Evolutionary conservation across 2,329 filamentous ascomycete species (phyloP), one percentile per base, ranked within the genome.

Genomic region (Sporothrix protearum): DNA sequence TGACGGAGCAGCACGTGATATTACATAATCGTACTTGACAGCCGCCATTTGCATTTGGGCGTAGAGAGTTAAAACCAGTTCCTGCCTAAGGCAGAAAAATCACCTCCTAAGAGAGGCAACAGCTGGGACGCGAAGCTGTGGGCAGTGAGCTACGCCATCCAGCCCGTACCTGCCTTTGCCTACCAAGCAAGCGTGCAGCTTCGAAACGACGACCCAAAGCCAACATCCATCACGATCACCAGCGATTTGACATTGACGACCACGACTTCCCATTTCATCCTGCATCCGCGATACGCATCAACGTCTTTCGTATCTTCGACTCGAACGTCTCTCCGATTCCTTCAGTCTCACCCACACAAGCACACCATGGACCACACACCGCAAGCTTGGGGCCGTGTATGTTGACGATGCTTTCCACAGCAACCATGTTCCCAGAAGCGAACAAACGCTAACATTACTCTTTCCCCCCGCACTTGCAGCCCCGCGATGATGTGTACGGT

Each of bases 401-500:
- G 88, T 84, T 73, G 67, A 42, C 30, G 22, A 57, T 39, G n/a
- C 68, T 59, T 68, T 67, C 33, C 45, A 25, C 7, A 16, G 3
- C 16, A 22, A 51, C 39, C 7, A 14, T 28, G 12, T 7, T 16
- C 42, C 61, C 4, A 10, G 14, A 16, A 12, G 12, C 19, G 61
- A 6, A n/a, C 14, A 9, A 16, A 19, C 47, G 36, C 61, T 45
- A 42, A 66, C 36, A 2, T 10, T 10, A 22, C 22, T 16, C 25
- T 47, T n/a, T 45, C 42, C 39, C 39, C 28, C 61, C 63, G 42
- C 42, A 57, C 70, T 22, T 22, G 14, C 78, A 99, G 96, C 96
- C 96, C 80, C 91, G 96, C 87, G 93, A 99, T 83, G 96, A 99
- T 82, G 87, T 98, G 79, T 99, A 98, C 84, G 96, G 96, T 77